Base-by-base conservation (phyloP, 2,329 filamentous ascomycete species). In the Ceratocystis destructans region DNA sequence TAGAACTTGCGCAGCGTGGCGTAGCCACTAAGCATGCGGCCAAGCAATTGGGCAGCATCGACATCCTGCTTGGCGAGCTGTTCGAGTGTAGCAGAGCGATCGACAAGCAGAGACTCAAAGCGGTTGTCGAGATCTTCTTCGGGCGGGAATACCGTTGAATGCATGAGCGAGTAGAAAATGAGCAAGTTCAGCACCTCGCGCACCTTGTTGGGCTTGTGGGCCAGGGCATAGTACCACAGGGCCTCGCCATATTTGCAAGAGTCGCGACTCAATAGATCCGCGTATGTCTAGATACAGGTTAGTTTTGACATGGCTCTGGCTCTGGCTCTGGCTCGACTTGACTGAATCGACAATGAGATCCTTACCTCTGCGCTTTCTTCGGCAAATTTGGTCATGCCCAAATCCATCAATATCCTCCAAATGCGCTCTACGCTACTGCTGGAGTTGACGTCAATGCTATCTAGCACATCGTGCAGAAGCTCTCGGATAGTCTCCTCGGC, bases 1-100 rank as follows among this genome's bases (percentile, higher is more conserved):
- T 96, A 97, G 77, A 93, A 96, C 70, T 87, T 87, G 45, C 93
- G 88, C 22, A 97, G 79, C 0, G 91, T 96, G 25, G 92, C 93
- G 72, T 97, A 97, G 25, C 93, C 93, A 73, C 89, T 94, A 8
- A 96, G 84, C 76, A 92, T 87, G 69, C 87, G 88, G 61, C 92
- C 89, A 2, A 97, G 80, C 10, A 96, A 82, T 70, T 89, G 83
- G 7, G 92, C 93, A 6, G 90, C 92, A 72, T 92, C 87, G 41
- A 88, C 77, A 71, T 96, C 93, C 64, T 87, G 82, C 31, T 82
- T 81, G 5, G 89, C 88, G 64, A 93, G 84, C 37, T 83, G 79
- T 66, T 87, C 84, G 2, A 97, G 79, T 0, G 88, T 87, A 15
- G 83, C 76, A 70, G 87, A 87, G 12, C 91, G 88, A 64, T 87